Base-by-base conservation (phyloP, 345 rosid species). In the Mercurialis annua region DNA sequence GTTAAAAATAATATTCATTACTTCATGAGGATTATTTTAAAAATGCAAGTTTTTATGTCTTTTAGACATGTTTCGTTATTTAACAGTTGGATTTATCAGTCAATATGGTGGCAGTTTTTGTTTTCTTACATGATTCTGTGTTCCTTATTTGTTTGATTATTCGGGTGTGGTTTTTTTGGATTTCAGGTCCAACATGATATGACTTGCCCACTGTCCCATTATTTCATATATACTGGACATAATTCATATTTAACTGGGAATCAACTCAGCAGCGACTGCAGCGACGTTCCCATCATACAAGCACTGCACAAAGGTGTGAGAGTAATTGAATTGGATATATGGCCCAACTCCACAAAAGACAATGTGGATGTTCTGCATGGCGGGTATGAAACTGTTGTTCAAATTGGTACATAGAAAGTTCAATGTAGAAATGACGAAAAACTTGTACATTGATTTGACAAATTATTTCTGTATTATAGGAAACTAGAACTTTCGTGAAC, bases 181-280 rank as follows among this genome's bases (percentile, higher is more conserved):
- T 63, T 77, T 67, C 90, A 95, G 98, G 98, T 90, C 59, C 97
- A 84, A 36, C 92, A 90, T 26, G 87, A 87, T 24, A 95, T 92
- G 97, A 78, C 69, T 38, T 93, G 92, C 71, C 96, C 97, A 6
- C 49, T 95, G 80, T 92, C 97, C 1, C 93, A 88, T 82, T 92
- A 92, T 73, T 90, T 84, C 83, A 88, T 95, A 69, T 87, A 67
- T 73, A 92, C 98, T 14, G 97, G 98, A 26, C 99, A 92, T 72
- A 95, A 92, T 72, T 92, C 97, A 0, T 95, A 95, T 68, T 80
- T 95, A 74, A 92, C 98, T 0, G 96, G 98, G 46, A 95, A 92
- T 59, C 98, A 95, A 65, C 92, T 95, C 7, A 92, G 87, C 73
- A 95, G 99, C 71, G 92, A 92, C 26, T 90, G 97, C 78, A 95